phyloP scores from a whole-genome alignment of 805 yeast genomes.

The Metschnikowia proteae region DNA sequence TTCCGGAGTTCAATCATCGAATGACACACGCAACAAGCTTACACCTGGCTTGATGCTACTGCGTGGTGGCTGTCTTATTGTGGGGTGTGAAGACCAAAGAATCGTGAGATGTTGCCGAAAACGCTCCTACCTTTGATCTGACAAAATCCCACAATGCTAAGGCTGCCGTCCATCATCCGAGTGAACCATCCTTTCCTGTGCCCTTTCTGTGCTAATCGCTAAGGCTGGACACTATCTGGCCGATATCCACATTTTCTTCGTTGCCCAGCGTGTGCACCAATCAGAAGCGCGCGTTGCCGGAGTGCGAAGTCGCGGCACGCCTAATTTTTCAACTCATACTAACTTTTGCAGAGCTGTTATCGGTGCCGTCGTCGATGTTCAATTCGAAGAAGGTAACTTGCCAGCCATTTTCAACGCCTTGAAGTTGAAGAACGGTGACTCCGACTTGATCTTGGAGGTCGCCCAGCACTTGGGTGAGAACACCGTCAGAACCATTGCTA shows the following conservation, averaged over 20 bases:
- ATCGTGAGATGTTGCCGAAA: too few relatives aligned
- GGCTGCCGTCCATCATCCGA: too few relatives aligned
- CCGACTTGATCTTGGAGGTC: constrained; percentile 92
- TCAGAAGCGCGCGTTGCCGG: constrained; percentile 9
- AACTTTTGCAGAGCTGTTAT: constrained; percentile 75
- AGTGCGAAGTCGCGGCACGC: constrained; percentile 5
- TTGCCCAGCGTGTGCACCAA: constrained; percentile 3
- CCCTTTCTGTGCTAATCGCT: too few relatives aligned
- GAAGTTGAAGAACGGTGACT: constrained; percentile 72
- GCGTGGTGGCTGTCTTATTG: too few relatives aligned
- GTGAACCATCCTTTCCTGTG: too few relatives aligned
- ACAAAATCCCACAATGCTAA: too few relatives aligned
- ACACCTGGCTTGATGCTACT: too few relatives aligned
- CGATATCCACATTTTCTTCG: not conserved
- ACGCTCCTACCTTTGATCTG: too few relatives aligned
- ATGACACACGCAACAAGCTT: too few relatives aligned
- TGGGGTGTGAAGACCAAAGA: too few relatives aligned
- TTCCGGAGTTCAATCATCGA: too few relatives aligned
- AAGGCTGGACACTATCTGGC: too few relatives aligned
- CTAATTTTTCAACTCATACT: constrained; percentile 22
- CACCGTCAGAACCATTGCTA: constrained; percentile 99
- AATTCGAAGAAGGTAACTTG: constrained; percentile 94
- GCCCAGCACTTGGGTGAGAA: constrained; percentile 99
- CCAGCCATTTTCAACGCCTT: constrained; percentile 98
- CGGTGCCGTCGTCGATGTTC: constrained; percentile 99